These are phyloP conservation scores for Penicillium longicatenatum DNA, from an alignment of 495 filamentous ascomycete genomes.

Conservation along the genomic window DNA sequence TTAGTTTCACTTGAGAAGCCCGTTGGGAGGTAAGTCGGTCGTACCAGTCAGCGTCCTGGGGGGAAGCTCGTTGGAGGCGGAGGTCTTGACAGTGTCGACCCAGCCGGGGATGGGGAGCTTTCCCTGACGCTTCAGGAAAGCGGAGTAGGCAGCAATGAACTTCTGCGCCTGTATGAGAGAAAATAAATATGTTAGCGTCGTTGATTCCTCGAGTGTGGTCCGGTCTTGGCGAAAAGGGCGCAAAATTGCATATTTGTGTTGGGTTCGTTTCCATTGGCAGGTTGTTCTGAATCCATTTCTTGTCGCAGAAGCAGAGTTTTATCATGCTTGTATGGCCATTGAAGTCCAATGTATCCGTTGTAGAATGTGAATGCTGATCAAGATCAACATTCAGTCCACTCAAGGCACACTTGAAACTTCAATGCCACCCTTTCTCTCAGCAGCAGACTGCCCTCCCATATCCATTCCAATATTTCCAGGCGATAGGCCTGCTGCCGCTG, in stretches of 20 bases:
- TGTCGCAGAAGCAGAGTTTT: conserved; percentile 10
- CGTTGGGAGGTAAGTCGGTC: conserved; percentile 15
- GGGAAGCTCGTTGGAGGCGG: conserved; percentile 91
- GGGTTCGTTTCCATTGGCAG: conserved; percentile 22
- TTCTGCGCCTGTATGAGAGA: conserved; percentile 70
- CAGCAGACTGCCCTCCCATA: neutral
- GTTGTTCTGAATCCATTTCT: conserved; percentile 14
- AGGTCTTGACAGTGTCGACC: conserved; percentile 99
- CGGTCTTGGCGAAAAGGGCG: conserved; percentile 11
- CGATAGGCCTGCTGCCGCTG: conserved; percentile 7
- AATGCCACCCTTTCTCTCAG: neutral
- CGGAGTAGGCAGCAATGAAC: conserved; percentile 92
- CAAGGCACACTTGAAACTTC: neutral
- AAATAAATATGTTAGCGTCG: conserved; percentile 31
- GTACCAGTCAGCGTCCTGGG: conserved; percentile 93
- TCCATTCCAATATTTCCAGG: neutral
- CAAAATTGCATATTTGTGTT: conserved; percentile 13
- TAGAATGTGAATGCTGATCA: neutral
- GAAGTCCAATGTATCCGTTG: neutral
- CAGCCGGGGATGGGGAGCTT: conserved; percentile 98
- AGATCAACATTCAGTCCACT: neutral
- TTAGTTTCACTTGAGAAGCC: conserved; percentile 10
- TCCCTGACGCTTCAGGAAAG: conserved; percentile 98
- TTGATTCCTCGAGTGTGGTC: conserved; percentile 6
- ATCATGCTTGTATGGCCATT: neutral